Conservation (phyloP, 1,139 yeast genomes). For the Blastobotrys buckinghamii region DNA sequence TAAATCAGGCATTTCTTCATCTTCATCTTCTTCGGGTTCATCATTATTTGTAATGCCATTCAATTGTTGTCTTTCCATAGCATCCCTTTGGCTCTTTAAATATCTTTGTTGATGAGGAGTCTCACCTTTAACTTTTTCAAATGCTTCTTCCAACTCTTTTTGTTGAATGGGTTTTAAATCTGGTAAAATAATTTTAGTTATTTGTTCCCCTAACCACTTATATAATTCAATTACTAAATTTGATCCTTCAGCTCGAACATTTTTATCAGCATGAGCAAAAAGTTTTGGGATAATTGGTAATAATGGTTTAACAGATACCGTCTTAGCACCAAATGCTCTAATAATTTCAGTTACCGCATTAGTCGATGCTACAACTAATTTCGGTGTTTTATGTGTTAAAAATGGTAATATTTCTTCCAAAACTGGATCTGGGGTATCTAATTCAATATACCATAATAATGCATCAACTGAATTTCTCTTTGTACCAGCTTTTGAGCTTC, state of each 20-base stretch:
- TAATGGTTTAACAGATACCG: conserved; percentile 55
- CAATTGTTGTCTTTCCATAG: conserved; percentile 29
- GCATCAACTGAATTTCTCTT: conserved; percentile 61
- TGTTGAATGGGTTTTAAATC: conserved; percentile 88
- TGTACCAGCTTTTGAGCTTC: conserved; percentile 72
- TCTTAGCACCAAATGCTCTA: conserved; percentile 62
- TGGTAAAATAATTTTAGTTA: conserved; percentile 56
- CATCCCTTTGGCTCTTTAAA: conserved; percentile 47
- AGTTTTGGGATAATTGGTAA: conserved; percentile 59
- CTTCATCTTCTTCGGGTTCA: conserved; percentile 26
- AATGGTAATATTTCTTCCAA: conserved; percentile 64
- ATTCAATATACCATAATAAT: conserved; percentile 56
- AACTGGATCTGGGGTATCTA: conserved; percentile 58
- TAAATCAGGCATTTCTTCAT: conserved; percentile 50
- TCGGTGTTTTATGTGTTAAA: conserved; percentile 63
- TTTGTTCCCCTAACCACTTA: conserved; percentile 67
- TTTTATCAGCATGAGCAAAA: conserved; percentile 82
- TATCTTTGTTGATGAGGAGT: conserved; percentile 51
- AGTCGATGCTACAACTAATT: conserved; percentile 66
- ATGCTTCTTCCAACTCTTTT: conserved; percentile 68
- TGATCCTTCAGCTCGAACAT: conserved; percentile 76
- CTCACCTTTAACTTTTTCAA: conserved; percentile 47
- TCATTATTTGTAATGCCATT: conserved; percentile 22
- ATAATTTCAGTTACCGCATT: conserved; percentile 53
- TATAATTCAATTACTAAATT: conserved; percentile 64